These are phyloP conservation scores for Suhomyces taliae DNA, from an alignment of 1,139 yeast species.

Conservation along the genomic window DNA sequence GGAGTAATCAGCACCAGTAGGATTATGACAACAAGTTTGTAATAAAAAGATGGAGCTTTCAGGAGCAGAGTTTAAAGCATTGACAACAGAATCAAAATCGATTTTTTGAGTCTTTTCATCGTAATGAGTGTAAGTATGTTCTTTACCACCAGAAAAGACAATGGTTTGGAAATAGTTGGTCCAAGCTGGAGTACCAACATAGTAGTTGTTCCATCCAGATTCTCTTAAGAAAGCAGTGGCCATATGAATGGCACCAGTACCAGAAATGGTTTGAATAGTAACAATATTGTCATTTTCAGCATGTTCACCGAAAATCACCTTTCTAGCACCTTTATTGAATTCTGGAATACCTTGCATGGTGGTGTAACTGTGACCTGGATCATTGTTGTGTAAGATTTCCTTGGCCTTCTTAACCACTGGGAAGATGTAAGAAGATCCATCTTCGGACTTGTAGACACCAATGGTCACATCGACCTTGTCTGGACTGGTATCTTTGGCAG, in stretches of 20 bases:
- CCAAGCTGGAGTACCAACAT: slow-evolving; percentile 46
- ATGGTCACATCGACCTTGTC: slow-evolving; percentile 42
- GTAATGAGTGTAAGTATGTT: slow-evolving; percentile 34
- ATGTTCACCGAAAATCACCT: slow-evolving; percentile 34
- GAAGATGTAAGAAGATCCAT: slow-evolving; percentile 37
- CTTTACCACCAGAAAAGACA: slow-evolving; percentile 30
- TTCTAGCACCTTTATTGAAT: slow-evolving; percentile 37
- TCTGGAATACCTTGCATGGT: slow-evolving; percentile 44
- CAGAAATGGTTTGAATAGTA: slow-evolving; percentile 44
- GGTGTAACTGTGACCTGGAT: slow-evolving; percentile 48
- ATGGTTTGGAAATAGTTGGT: slow-evolving; percentile 41
- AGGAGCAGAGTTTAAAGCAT: slow-evolving; percentile 32
- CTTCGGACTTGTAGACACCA: slow-evolving; percentile 45
- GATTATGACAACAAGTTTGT: slow-evolving; percentile 98
- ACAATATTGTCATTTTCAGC: slow-evolving; percentile 30
- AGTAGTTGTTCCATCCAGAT: slow-evolving; percentile 31
- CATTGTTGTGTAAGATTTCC: slow-evolving; percentile 28
- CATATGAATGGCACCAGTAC: slow-evolving; percentile 47
- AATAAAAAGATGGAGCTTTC: slow-evolving; percentile 30
- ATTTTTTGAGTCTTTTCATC: slow-evolving; percentile 26
- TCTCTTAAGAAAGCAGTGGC: slow-evolving; percentile 31
- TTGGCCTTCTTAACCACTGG: slow-evolving; percentile 42
- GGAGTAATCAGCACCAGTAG: slow-evolving; percentile 95
- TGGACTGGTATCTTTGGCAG: slow-evolving; percentile 28
- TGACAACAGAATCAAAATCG: slow-evolving; percentile 30